Conservation (phyloP, 2,329 filamentous ascomycete species). For the Xylaria sp. region DNA sequence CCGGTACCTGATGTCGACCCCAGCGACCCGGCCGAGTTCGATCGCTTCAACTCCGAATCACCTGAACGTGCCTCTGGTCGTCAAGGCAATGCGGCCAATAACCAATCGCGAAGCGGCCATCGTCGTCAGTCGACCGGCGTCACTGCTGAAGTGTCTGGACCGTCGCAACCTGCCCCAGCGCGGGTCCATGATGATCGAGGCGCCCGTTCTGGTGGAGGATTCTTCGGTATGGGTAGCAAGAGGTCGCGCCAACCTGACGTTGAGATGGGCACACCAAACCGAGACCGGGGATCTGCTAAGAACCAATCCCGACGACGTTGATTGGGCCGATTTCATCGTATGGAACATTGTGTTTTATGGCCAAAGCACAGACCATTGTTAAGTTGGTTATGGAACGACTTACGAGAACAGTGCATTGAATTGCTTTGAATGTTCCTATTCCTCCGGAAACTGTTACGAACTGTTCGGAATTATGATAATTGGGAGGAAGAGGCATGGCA, state of each 20-base stretch:
- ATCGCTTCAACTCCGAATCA: slow-evolving; percentile 39
- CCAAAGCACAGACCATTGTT: slow-evolving; percentile 8
- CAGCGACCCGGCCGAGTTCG: slow-evolving; percentile 56
- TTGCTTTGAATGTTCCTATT: slow-evolving; percentile 7
- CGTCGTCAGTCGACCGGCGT: slow-evolving; percentile 31
- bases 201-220: slow-evolving; percentile 27
- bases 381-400: not conserved
- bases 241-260: slow-evolving; percentile 35
- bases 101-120: slow-evolving; percentile 13
- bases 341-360: slow-evolving; percentile 16
- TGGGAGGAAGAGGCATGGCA: not conserved
- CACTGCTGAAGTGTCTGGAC: slow-evolving; percentile 13
- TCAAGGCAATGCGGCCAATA: slow-evolving; percentile 8
- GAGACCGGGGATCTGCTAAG: slow-evolving; percentile 14
- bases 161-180: slow-evolving; percentile 29
- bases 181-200: slow-evolving; percentile 29
- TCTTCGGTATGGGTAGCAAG: slow-evolving; percentile 38
- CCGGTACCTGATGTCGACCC: slow-evolving; percentile 53
- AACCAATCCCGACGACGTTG: slow-evolving; percentile 20
- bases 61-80: slow-evolving; percentile 15
- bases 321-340: slow-evolving; percentile 20
- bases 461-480: not conserved
- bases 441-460: slow-evolving; percentile 2
- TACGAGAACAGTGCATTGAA: not conserved
- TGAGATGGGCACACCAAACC: slow-evolving; percentile 28